Evolutionary conservation across 2,329 filamentous ascomycete species (phyloP).

Genomic region (Beauveria australis): DNA sequence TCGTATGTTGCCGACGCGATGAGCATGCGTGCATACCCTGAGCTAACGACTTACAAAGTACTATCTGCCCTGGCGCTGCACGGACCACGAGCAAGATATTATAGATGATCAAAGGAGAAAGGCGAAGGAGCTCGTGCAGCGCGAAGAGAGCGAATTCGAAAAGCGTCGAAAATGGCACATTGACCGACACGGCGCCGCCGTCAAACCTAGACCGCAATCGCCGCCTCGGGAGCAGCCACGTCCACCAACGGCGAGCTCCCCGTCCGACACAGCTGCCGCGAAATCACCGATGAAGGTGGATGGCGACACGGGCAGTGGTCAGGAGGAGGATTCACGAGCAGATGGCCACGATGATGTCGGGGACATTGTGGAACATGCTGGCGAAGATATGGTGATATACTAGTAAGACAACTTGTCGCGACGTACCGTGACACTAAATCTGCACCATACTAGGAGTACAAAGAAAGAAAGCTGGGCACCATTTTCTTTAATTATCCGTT

Average conservation of each 20-base stretch:
- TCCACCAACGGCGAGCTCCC: constrained; percentile 12
- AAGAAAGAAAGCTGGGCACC: background rate
- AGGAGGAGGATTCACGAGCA: background rate
- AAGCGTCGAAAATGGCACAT: constrained; percentile 32
- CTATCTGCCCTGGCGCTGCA: constrained; percentile 77
- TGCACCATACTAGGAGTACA: no score
- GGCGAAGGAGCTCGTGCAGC: constrained; percentile 53
- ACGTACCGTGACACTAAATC: background rate
- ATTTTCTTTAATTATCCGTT: background rate
- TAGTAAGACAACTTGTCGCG: constrained; percentile 29
- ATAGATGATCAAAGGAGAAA: constrained; percentile 65
- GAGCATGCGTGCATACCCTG: background rate
- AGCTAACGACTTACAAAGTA: constrained; percentile 44
- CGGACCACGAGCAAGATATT: constrained; percentile 56
- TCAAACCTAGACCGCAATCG: constrained; percentile 23
- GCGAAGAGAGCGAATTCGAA: constrained; percentile 58
- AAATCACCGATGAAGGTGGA: background rate
- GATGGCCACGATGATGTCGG: constrained; percentile 56
- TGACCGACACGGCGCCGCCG: constrained; percentile 18
- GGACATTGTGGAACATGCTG: constrained; percentile 73
- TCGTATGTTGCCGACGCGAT: constrained; percentile 49
- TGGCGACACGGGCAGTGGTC: background rate
- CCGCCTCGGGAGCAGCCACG: constrained; percentile 15
- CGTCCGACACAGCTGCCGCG: background rate
- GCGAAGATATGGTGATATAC: constrained; percentile 89